Conservation (phyloP, 495 filamentous ascomycete species). For the Trichoderma erinaceum region DNA sequence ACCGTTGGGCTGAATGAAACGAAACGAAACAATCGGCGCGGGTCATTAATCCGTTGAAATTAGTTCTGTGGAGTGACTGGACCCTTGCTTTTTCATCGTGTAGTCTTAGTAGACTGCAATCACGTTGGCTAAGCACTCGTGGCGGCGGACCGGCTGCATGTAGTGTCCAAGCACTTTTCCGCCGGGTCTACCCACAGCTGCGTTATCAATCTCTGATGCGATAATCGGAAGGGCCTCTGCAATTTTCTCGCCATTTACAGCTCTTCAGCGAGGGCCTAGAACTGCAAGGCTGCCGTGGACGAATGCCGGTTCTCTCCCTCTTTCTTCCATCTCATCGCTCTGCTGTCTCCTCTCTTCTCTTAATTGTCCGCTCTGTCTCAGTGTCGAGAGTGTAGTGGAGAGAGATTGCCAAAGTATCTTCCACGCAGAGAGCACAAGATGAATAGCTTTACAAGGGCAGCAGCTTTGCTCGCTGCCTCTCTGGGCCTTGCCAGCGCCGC, state of each 20-base stretch:
- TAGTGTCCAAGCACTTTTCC: not conserved
- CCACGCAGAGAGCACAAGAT: not conserved
- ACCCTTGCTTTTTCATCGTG: not conserved
- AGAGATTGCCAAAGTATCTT: not conserved
- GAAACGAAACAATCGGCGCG: not conserved
- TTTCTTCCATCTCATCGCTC: not conserved
- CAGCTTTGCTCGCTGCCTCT: not conserved
- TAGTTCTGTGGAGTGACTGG: not conserved
- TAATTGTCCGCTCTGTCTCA: not conserved
- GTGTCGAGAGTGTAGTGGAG: not conserved
- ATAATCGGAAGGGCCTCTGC: not conserved
- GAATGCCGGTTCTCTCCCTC: not conserved
- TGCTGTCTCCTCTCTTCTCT: not conserved
- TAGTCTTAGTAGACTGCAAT: not conserved
- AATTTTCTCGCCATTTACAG: not conserved
- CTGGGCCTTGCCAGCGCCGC: conserved; percentile 36
- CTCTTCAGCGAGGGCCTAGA: not conserved
- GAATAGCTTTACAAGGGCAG: not conserved
- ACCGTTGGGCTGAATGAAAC: not conserved
- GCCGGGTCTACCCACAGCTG: not conserved
- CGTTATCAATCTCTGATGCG: conserved; percentile 10
- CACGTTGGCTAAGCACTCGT: not conserved
- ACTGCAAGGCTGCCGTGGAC: not conserved
- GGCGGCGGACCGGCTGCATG: not conserved
- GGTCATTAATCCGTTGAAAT: too few species aligned